Evolutionary conservation across 352 stramenopile genomes (phyloP).

Genomic region (Globisporangium polare): DNA sequence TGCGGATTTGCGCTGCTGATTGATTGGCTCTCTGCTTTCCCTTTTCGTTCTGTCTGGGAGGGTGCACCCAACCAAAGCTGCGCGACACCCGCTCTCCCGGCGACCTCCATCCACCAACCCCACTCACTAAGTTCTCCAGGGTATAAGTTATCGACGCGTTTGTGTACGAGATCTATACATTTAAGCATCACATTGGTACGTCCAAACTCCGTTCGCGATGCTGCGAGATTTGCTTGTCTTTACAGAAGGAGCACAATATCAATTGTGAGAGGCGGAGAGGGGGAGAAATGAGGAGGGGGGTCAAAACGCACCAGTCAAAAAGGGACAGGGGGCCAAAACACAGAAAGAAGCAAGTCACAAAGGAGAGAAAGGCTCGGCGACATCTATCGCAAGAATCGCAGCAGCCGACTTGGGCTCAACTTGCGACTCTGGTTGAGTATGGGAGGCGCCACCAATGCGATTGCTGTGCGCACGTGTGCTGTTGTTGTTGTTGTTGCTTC

Average conservation of each 20-base stretch:
- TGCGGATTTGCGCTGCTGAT: slow-evolving; percentile 12
- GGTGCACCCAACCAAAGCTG: no score
- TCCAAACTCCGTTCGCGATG: not conserved
- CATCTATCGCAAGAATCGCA: slow-evolving; percentile 13
- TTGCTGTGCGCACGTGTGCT: not conserved
- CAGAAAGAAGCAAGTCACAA: slow-evolving; percentile 11
- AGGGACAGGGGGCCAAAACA: slow-evolving; percentile 17
- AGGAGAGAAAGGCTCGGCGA: slow-evolving; percentile 21
- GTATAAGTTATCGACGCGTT: not conserved
- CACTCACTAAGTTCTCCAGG: not conserved
- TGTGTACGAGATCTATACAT: no score
- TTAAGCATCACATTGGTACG: not conserved
- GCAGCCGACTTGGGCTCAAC: not conserved
- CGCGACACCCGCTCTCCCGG: not conserved
- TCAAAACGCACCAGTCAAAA: slow-evolving; percentile 5
- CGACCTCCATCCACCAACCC: not conserved
- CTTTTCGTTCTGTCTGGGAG: not conserved
- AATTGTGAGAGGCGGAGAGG: not conserved
- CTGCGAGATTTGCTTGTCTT: not conserved
- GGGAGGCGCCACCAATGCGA: not conserved
- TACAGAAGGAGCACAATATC: not conserved
- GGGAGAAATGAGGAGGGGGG: not conserved
- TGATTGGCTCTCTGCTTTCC: slow-evolving; percentile 8
- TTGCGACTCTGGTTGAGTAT: not conserved
- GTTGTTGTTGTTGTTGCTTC: not conserved